These are phyloP conservation scores for Aspergillus sp. DNA, from an alignment of 2,329 filamentous ascomycete species.

Conservation along the genomic window DNA sequence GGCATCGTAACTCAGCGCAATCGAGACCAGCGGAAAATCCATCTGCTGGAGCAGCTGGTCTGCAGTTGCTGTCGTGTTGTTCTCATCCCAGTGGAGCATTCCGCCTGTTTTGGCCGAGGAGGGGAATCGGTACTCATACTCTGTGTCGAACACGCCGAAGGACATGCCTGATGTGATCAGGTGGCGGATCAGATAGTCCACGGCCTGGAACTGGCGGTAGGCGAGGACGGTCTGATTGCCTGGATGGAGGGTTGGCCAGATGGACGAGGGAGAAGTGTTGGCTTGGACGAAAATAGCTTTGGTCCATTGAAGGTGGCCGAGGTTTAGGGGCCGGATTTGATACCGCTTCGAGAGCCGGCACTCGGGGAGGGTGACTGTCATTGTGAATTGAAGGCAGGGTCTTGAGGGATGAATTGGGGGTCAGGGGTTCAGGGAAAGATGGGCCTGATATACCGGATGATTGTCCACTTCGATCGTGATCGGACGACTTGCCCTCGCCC, in stretches of 20 bases:
- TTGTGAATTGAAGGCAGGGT: no score
- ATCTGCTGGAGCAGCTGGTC: slow-evolving; percentile 2
- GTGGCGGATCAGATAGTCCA: slow-evolving; percentile 2
- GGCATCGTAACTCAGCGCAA: slow-evolving; percentile 1
- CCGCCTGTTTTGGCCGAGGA: not conserved
- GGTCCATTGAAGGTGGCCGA: slow-evolving; percentile 9
- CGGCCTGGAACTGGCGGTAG: not conserved
- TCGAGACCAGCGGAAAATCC: slow-evolving; percentile 10
- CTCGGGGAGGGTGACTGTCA: no score
- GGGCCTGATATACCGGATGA: no score
- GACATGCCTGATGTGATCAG: slow-evolving; percentile 6
- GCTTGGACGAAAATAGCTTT: slow-evolving; percentile 10
- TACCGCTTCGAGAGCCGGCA: no score
- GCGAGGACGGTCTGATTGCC: not conserved
- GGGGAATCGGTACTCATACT: slow-evolving; percentile 8
- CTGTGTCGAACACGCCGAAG: slow-evolving; percentile 11
- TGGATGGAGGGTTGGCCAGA: slow-evolving; percentile 4
- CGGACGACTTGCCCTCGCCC: no score
- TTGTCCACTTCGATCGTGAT: no score
- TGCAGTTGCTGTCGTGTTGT: not conserved
- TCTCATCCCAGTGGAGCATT: not conserved
- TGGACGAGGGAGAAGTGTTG: slow-evolving; percentile 6
- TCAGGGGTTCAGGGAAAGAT: no score
- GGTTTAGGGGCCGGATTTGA: slow-evolving; percentile 3
- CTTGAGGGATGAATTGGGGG: no score